These are phyloP conservation scores for Colletotrichum destructivum DNA, from an alignment of 2,329 filamentous ascomycete genomes.

Conservation along the genomic window DNA sequence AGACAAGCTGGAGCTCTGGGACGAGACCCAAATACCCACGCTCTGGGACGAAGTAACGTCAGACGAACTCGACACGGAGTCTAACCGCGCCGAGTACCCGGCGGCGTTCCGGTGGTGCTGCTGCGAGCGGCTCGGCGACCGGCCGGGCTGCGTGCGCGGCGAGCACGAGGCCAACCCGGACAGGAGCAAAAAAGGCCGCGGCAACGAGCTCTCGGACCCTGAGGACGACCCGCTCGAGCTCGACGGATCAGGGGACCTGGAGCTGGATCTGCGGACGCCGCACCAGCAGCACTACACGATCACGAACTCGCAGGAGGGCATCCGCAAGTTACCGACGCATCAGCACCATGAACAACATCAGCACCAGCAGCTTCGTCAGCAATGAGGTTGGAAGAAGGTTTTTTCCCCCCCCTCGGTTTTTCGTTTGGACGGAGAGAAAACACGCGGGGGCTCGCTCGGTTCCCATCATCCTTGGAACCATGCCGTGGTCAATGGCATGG, in stretches of 20 bases:
- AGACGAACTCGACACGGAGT: constrained; percentile 38
- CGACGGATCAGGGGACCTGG: constrained; percentile 6
- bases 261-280: constrained; percentile 14
- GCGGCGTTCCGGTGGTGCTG: constrained; percentile 43
- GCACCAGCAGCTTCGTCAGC: neutral
- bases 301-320: neutral
- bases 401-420: neutral
- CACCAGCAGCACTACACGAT: constrained; percentile 20
- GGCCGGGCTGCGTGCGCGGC: constrained; percentile 35
- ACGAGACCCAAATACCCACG: constrained; percentile 37
- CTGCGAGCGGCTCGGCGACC: constrained; percentile 30
- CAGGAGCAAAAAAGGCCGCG: constrained; percentile 40
- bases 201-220: constrained; percentile 33
- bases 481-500: too few species aligned
- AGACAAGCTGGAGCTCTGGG: constrained; percentile 41
- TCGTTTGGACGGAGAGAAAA: neutral
- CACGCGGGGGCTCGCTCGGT: constrained; percentile 1
- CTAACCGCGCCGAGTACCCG: constrained; percentile 36
- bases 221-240: constrained; percentile 36
- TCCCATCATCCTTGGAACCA: too few species aligned
- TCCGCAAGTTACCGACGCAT: neutral
- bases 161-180: constrained; percentile 42
- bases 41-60: constrained; percentile 38
- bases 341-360: neutral
- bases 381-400: constrained; percentile 1